A percentile compares a stretch with the other conserved stretches of the same genome.
Conservation (phyloP, 164 flowering plant genomes). For the Brasenia schreberi region DNA sequence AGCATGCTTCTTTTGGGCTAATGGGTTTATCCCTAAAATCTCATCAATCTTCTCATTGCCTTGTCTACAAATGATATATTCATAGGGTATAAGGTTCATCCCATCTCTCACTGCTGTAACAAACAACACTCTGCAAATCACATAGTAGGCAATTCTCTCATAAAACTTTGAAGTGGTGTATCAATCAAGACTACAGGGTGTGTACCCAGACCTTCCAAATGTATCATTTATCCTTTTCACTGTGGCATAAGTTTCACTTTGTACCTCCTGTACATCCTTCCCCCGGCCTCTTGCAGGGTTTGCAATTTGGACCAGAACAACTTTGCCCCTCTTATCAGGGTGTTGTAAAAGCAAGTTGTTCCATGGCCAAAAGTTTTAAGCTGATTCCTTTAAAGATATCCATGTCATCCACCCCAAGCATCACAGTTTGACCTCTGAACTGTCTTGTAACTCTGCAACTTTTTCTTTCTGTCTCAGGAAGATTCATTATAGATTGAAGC, state of each 20-base stretch:
- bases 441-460: constrained; percentile 39
- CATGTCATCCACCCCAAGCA: constrained; percentile 76
- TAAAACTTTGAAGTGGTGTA: constrained; percentile 34
- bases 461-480: constrained; percentile 47
- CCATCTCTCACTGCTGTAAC: constrained; percentile 78
- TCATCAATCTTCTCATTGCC: constrained; percentile 40
- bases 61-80: constrained; percentile 53
- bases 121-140: constrained; percentile 55
- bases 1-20: constrained; percentile 57
- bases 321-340: constrained; percentile 67
- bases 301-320: constrained; percentile 65
- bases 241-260: constrained; percentile 34
- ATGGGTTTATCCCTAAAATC: constrained; percentile 25
- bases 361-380: constrained; percentile 67
- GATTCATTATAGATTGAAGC: constrained; percentile 40
- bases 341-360: constrained; percentile 52
- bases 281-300: constrained; percentile 66
- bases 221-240: constrained; percentile 42
- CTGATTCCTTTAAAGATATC: constrained; percentile 73
- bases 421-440: constrained; percentile 21
- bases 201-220: constrained; percentile 43
- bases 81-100: constrained; percentile 72
- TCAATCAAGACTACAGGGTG: constrained; percentile 44
- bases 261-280: constrained; percentile 62
- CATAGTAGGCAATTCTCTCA: constrained; percentile 59